phyloP scores from a whole-genome alignment of 768 basidiomycete species.

The Xanthoconium stramineum region DNA sequence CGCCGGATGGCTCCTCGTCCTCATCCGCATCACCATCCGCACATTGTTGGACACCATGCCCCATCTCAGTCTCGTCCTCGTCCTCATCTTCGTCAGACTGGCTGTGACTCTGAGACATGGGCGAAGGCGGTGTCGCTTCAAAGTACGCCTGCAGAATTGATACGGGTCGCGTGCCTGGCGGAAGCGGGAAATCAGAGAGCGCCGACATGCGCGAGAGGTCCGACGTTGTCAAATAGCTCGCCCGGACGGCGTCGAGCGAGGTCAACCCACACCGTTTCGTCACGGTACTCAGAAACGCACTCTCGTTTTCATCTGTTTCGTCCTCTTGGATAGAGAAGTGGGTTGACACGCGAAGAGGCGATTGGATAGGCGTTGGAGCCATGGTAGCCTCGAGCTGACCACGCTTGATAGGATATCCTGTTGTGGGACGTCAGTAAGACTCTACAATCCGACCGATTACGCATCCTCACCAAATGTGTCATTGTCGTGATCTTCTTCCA shows the following conservation, averaged over 20 bases:
- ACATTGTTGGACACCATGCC: not conserved
- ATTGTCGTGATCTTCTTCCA: constrained; percentile 21
- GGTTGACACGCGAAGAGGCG: constrained; percentile 15
- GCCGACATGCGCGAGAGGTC: constrained; percentile 61
- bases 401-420: constrained; percentile 26
- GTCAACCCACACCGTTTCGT: constrained; percentile 20
- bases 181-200: constrained; percentile 69
- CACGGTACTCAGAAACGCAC: constrained; percentile 12
- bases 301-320: not conserved
- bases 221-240: constrained; percentile 65
- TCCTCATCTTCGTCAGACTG: not conserved
- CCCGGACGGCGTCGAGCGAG: constrained; percentile 36
- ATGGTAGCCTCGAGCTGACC: constrained; percentile 14
- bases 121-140: constrained; percentile 21
- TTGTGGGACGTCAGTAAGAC: not conserved
- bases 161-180: constrained; percentile 41
- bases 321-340: constrained; percentile 22
- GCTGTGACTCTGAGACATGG: not conserved
- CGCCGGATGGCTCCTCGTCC: constrained; percentile 5
- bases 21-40: not conserved
- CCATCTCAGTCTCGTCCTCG: not conserved
- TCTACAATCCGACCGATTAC: not conserved
- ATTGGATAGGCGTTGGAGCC: constrained; percentile 12
- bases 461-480: constrained; percentile 30
- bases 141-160: constrained; percentile 46